Percentiles rank a stretch among this genome's conserved stretches.
Conservation (phyloP, 352 stramenopile species). For the Globisporangium ultimum region DNA sequence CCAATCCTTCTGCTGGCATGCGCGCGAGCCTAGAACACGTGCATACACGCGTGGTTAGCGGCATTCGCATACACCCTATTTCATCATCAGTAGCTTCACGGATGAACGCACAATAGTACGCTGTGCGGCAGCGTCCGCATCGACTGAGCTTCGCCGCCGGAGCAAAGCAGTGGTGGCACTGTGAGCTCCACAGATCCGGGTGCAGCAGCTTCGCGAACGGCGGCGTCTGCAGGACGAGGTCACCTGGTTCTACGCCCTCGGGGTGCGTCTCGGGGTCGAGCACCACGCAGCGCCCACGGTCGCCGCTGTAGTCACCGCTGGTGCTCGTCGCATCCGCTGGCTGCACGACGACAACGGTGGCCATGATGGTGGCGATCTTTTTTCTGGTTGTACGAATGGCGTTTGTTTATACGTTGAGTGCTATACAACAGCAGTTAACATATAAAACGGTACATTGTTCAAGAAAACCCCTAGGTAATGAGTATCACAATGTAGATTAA, state of each 20-base stretch:
- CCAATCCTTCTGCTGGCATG: conserved; percentile 67
- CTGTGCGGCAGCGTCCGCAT: conserved; percentile 50
- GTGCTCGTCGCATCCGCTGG: not conserved
- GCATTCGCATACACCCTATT: no score
- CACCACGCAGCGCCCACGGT: conserved; percentile 36
- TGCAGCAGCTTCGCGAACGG: conserved; percentile 41
- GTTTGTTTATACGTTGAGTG: no score
- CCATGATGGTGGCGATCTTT: conserved; percentile 4
- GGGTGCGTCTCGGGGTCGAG: conserved; percentile 4
- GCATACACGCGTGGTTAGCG: not conserved
- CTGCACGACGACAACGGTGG: no score
- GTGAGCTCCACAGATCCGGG: conserved; percentile 47
- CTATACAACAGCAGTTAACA: no score
- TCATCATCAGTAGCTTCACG: not conserved
- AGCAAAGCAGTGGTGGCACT: conserved; percentile 65
- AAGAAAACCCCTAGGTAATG: no score
- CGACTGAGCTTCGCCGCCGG: conserved; percentile 29
- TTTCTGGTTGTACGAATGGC: not conserved
- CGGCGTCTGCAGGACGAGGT: conserved; percentile 28
- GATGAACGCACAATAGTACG: conserved; percentile 59
- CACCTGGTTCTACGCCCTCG: conserved; percentile 16
- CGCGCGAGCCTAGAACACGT: conserved; percentile 39
- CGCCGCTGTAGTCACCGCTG: not conserved
- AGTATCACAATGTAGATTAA: no score
- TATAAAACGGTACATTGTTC: no score